Base-by-base conservation (phyloP, 352 stramenopile species). In the Albugo candida region DNA sequence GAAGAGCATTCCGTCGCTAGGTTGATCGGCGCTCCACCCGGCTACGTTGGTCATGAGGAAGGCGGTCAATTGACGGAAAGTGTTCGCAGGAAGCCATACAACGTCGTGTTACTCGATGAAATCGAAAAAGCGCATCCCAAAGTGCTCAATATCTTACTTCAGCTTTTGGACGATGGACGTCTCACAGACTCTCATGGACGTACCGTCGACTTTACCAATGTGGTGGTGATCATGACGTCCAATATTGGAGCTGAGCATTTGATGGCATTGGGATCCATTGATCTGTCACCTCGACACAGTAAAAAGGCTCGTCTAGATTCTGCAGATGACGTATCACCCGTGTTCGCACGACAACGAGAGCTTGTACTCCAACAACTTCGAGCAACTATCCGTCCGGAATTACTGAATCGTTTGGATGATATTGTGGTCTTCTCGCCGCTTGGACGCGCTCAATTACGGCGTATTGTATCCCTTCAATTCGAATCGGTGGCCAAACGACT, bases 101-200 rank as follows among this genome's bases (percentile, higher is more conserved):
- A 95, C 16, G 93, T 98, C 42, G 77, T 98, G 5, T 64, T 98
- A 31, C 76, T 99, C 49, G 94, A 99, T 55, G 93, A 99, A 57
- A 92, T 99, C 31, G 94, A 99, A 64, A 99, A 99, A 60, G 94
- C 94, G 5, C 93, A 99, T 56, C 65, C 64, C 10, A 85, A 97
- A 49, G 91, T 99, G 35, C 71, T 98, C 35, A 98, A 97, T 45
- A 70, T 97, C 51, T 53, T 99, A 37, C 61, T 99, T 8, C 94
- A 98, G 67, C 63, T 99, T 10, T 64, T 99, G 2, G 94, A 99
- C 57, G 95, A 99, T 61, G 95, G 95, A 13, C 82, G 95, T 5
- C 57, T 99, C 38, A 99, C 95, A 5, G 95, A 99, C 59, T 88
- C 70, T 24, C 83, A 96, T 55, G 93, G 93, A 45, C 65, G 86